Conservation (phyloP, 164 flowering plant genomes). For the Magnolia officinalis region DNA sequence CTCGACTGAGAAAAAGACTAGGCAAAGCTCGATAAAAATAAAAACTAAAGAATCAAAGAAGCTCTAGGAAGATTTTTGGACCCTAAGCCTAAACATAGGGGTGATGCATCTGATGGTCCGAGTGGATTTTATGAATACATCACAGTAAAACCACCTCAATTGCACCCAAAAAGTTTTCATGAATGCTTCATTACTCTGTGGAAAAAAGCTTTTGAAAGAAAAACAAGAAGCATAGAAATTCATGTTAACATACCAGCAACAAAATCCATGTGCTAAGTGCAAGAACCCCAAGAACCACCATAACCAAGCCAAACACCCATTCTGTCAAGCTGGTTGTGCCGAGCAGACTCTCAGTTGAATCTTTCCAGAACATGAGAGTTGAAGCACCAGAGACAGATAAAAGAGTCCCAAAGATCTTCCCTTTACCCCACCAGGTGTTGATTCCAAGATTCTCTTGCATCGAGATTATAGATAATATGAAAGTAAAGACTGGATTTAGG, state of each 20-base stretch:
- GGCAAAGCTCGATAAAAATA: too few relatives aligned
- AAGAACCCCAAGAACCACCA: slow-evolving; percentile 21
- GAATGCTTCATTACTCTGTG: background rate
- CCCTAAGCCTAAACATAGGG: too few relatives aligned
- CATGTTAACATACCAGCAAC: slow-evolving; percentile 15
- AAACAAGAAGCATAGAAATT: background rate
- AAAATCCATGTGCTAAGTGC: slow-evolving; percentile 22
- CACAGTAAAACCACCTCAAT: too few relatives aligned
- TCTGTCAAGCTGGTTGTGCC: background rate
- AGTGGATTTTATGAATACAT: too few relatives aligned
- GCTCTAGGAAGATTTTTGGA: too few relatives aligned
- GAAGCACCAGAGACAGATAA: slow-evolving; percentile 10
- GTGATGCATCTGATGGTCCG: too few relatives aligned
- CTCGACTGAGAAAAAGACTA: too few relatives aligned
- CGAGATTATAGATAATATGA: slow-evolving; percentile 6
- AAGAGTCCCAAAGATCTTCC: slow-evolving; percentile 9
- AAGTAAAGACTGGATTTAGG: slow-evolving; percentile 6
- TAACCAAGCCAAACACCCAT: slow-evolving; percentile 12
- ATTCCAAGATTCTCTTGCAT: slow-evolving; percentile 2
- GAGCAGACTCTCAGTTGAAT: background rate
- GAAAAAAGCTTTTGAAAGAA: background rate
- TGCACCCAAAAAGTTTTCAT: background rate
- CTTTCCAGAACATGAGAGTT: slow-evolving; percentile 13
- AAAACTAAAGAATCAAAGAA: too few relatives aligned
- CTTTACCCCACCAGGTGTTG: slow-evolving; percentile 4